phyloP scores from a whole-genome alignment of 345 rosid genomes.

The Viola odorata region DNA sequence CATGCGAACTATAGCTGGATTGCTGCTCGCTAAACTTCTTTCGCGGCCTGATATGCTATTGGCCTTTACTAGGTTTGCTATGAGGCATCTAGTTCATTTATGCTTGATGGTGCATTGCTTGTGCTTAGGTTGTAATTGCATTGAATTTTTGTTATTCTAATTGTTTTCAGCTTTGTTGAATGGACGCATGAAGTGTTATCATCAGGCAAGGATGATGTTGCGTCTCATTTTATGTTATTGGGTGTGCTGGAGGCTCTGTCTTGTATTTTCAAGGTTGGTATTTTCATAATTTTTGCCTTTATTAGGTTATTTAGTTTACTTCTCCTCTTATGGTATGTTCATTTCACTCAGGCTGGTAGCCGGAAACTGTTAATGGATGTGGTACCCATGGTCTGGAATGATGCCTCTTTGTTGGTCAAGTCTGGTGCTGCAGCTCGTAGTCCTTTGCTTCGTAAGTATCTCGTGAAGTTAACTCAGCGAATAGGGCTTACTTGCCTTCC shows the following conservation, averaged over 20 bases:
- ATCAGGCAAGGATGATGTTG: conserved; percentile 47
- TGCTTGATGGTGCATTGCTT: background rate
- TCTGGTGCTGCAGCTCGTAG: conserved; percentile 60
- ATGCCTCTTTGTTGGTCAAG: conserved; percentile 50
- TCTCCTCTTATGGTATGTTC: background rate
- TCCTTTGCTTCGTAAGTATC: conserved; percentile 78
- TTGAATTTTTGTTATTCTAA: background rate
- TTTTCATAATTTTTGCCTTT: background rate
- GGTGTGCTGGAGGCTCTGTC: conserved; percentile 90
- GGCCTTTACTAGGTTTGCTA: conserved; percentile 58
- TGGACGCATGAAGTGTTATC: conserved; percentile 83
- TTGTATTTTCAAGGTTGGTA: conserved; percentile 80
- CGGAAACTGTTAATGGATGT: conserved; percentile 55
- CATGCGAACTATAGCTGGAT: conserved; percentile 83
- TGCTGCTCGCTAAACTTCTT: conserved; percentile 79
- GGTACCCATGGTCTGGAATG: conserved; percentile 56
- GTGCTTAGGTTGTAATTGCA: too few relatives aligned
- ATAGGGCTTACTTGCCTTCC: conserved; percentile 85
- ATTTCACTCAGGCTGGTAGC: conserved; percentile 55
- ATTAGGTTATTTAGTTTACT: background rate
- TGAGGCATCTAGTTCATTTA: background rate
- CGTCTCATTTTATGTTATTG: conserved; percentile 60
- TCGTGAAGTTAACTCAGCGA: conserved; percentile 80
- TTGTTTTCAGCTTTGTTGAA: conserved; percentile 60
- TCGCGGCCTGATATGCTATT: conserved; percentile 91